These are phyloP conservation scores for Vigna mungo DNA, from an alignment of 306 rosid genomes.

Conservation along the genomic window DNA sequence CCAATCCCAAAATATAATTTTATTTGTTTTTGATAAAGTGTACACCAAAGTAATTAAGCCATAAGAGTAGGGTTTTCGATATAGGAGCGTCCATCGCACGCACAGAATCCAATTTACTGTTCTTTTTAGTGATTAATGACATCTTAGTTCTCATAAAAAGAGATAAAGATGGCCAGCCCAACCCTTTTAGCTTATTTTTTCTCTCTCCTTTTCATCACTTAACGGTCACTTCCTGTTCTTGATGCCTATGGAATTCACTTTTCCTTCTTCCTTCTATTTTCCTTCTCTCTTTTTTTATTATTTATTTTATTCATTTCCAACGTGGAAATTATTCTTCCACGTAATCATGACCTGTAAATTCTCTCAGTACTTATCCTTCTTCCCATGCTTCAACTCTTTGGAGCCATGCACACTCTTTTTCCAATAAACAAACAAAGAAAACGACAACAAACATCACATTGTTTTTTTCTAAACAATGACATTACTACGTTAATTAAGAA, in stretches of 20 bases:
- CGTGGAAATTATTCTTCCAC: constrained; percentile 29
- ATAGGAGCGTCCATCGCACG: background rate
- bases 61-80: background rate
- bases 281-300: background rate
- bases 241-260: constrained; percentile 32
- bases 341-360: constrained; percentile 22
- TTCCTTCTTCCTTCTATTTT: too few species aligned
- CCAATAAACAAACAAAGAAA: constrained; percentile 10
- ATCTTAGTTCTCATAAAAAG: background rate
- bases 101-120: background rate
- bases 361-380: constrained; percentile 18
- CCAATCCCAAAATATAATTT: background rate
- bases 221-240: constrained; percentile 2
- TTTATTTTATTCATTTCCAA: background rate
- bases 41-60: background rate
- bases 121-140: background rate
- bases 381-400: background rate
- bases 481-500: background rate
- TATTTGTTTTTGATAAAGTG: background rate
- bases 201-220: background rate
- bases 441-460: background rate
- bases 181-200: constrained; percentile 4
- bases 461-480: background rate
- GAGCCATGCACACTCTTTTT: background rate
- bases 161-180: constrained; percentile 19